Base-by-base conservation (phyloP, 768 basidiomycete species). In the Sarcomyxa edulis region DNA sequence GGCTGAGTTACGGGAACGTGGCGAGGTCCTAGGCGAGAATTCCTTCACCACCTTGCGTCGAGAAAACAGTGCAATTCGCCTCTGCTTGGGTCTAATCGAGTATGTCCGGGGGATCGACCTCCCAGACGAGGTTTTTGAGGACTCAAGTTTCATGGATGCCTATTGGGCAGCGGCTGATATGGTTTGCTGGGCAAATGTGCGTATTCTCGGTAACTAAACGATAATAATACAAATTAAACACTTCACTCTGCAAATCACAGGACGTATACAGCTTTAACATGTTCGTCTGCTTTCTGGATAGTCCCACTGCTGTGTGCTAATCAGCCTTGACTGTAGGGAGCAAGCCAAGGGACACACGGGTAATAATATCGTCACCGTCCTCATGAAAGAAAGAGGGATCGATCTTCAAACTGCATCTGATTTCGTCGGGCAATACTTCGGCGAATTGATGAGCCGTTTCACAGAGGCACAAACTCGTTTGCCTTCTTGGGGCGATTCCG, bases 281-380 rank as follows among this genome's bases (percentile, higher is more conserved):
- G n/a, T n/a, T 33, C 16, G 19, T 28, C 12, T 39, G 45, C 34
- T 28, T 20, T 31, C 48, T 82, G 81, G 81, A 85, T 44, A 57
- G 84, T 11, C 83, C n/a, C n/a, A n/a, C n/a, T n/a, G n/a, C n/a
- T n/a, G n/a, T n/a, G n/a, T n/a, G n/a, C n/a, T n/a, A n/a, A n/a
- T n/a, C n/a, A 81, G 50, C 83, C 79, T 6, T 85, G n/a, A 84
- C 57, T 76, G 81, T 55, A 76, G 81, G 72, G 82, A 87, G 48
- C 78, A 81, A 48, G 69, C 74, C 35, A 73, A 73, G 48, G 84
- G 81, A 14, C 72, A 76, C 36, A 65, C 60, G 37, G 76, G 76
- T 40, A 83, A 82, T 52, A 86, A 84, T 53, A 67, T 84, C 47
- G 64, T 87, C 35, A 79, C 78, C 7, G 78, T 84, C 25, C 67